A percentile compares a stretch with the other conserved stretches of the same genome.
phyloP scores from a whole-genome alignment of 140 eudicot species.

The Anethum foeniculum region DNA sequence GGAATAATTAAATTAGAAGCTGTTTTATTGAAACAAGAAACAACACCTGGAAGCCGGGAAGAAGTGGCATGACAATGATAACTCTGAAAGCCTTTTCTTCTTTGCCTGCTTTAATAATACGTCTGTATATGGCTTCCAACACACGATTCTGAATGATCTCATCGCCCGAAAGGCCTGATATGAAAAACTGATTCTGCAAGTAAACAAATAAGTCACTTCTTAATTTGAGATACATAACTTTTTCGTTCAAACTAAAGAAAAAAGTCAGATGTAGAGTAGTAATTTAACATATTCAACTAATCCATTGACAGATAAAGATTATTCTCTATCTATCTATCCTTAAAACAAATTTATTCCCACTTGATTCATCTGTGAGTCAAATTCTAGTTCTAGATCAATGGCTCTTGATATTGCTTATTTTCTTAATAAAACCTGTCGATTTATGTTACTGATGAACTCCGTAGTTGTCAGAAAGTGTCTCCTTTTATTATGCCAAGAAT shows the following conservation, averaged over 20 bases:
- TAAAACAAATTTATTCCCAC: not conserved
- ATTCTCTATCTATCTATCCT: not conserved
- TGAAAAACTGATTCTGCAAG: constrained; percentile 95
- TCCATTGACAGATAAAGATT: not conserved
- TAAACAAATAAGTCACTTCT: not conserved
- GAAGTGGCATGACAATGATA: constrained; percentile 74
- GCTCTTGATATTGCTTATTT: not conserved
- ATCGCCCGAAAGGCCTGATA: constrained; percentile 83
- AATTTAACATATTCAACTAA: not conserved
- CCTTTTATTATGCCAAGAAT: constrained; percentile 1
- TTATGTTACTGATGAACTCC: not conserved
- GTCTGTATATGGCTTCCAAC: constrained; percentile 70
- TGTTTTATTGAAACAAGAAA: constrained; percentile 6
- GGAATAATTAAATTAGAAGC: not conserved
- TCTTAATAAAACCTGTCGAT: not conserved
- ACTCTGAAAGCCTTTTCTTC: constrained; percentile 73
- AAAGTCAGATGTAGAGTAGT: not conserved
- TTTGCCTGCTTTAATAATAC: constrained; percentile 72
- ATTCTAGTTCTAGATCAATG: not conserved
- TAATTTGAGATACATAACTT: not conserved
- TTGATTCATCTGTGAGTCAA: not conserved
- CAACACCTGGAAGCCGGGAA: constrained; percentile 97
- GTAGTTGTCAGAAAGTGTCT: not conserved
- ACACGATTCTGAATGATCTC: constrained; percentile 81
- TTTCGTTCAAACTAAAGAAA: not conserved